These are phyloP conservation scores for Musa beccarii DNA, from an alignment of 176 grass and related monocot genomes.

Conservation along the genomic window DNA sequence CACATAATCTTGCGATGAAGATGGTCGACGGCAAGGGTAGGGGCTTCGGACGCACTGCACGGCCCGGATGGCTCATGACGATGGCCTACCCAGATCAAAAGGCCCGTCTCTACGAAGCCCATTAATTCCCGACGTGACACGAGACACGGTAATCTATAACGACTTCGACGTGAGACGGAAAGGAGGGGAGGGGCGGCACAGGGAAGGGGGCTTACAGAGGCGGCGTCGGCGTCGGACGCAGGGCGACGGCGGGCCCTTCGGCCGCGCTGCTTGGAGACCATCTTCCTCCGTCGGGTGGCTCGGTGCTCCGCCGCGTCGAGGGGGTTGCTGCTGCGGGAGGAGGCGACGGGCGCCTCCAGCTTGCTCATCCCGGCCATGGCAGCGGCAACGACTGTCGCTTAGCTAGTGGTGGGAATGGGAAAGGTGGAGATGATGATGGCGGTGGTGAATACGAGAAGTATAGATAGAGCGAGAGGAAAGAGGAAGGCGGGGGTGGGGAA, in stretches of 20 bases:
- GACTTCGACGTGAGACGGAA: not conserved
- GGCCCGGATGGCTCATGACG: no score
- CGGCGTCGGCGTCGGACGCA: not conserved
- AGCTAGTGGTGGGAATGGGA: not conserved
- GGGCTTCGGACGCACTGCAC: no score
- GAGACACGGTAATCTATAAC: no score
- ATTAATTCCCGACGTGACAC: not conserved
- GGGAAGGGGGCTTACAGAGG: slow-evolving; percentile 3
- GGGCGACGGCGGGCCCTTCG: slow-evolving; percentile 1
- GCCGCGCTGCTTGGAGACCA: slow-evolving; percentile 13
- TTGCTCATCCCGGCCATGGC: slow-evolving; percentile 13
- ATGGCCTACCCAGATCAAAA: no score
- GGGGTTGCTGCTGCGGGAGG: not conserved
- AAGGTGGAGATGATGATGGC: not conserved
- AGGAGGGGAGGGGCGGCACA: not conserved
- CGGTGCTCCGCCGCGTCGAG: slow-evolving; percentile 10
- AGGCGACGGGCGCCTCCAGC: not conserved
- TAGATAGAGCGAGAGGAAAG: not conserved
- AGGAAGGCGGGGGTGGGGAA: not conserved
- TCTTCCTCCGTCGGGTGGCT: slow-evolving; percentile 12
- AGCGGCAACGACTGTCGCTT: not conserved
- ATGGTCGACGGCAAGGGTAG: no score
- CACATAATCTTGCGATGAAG: no score
- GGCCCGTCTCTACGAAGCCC: not conserved
- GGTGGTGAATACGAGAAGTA: slow-evolving; percentile 5